Evolutionary conservation across 192 early-diverging fungal genomes (phyloP), one percentile per base, ranked within the genome.

Genomic region (Coemansia reversa): DNA sequence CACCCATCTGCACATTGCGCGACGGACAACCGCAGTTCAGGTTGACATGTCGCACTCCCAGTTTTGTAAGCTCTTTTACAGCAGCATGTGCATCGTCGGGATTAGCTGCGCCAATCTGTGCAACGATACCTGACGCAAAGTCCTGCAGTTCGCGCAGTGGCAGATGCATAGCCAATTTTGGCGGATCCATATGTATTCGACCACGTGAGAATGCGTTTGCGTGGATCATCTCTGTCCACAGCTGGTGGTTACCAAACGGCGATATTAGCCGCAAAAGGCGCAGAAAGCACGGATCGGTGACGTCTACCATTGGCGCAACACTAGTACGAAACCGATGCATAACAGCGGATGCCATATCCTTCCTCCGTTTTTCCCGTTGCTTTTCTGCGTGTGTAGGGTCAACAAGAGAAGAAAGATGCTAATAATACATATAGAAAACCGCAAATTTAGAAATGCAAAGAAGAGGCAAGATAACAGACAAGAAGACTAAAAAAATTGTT

Each of bases 221-320:
- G 61, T 90, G 90, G 22, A 89, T 73, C 90, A 92, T 92, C 68
- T 92, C 90, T 1, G 85, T 87, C 69, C 88, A 92, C 24, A 90
- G 77, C 39, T 76, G 71, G 63, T 86, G 81, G 39, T 76, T 71
- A 5, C 74, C 63, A 5, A 82, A 82, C 30, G 86, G 83, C 4
- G 90, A 90, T 39, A 92, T 88, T 28, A 92, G 84, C 47, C 77
- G 81, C 27, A 87, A 69, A 9, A 92, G 69, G 25, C 84, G 82
- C 50, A 89, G 67, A 65, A 90, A 92, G 59, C 78, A 85, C 11
- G 87, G 84, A 22, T 85, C 86, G n/a, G 89, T 89, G 9, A 92
- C 89, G 52, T 90, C 87, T 6, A 90, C 73, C 90, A 92, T 92
- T 24, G 90, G 90, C 19, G 90, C 90, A 20, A 92, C 89, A 68